Base-by-base conservation (phyloP, 2,329 filamentous ascomycete species). In the Stachybotrys elegans region DNA sequence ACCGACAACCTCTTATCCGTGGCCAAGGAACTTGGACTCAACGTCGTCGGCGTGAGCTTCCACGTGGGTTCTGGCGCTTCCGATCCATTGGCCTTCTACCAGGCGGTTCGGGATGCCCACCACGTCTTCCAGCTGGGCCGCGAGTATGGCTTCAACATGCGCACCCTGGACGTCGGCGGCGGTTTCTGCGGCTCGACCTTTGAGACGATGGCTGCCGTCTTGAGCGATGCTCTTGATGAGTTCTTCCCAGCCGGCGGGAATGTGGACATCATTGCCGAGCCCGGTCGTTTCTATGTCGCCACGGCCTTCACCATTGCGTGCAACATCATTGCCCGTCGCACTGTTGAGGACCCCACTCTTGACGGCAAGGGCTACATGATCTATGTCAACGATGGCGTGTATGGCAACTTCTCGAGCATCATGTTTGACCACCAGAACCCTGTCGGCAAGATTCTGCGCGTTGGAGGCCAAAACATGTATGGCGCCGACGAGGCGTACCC, bases 351-450 rank as follows among this genome's bases (percentile, higher is more conserved):
- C 59, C 81, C 86, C 4, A 72, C 71, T 17, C 73, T 78, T 11
- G 75, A 75, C 41, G 75, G 78, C 49, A 83, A 81, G 49, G 88
- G 84, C 54, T 96, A 95, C 76, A 98, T 97, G 93, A 72, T 96
- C 38, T 98, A 98, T 66, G 73, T 97, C 64, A 98, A 98, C 63
- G 93, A 98, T 56, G 93, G 93, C 22, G 85, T 97, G 43, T 98
- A 98, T 61, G 93, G 93, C 59, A 97, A 97, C 72, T 97, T 98
- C 63, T 95, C 89, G 53, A 94, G 90, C 80, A 97, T 97, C 76
- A 95, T 97, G 75, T 98, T 96, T 65, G 93, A 97, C 61, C 93
- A 97, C 68, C 93, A 98, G 75, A 80, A 94, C 58, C 93, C 93
- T 1, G 70, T 86, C 37, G 88, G 92, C 44, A 88, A 86, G 67